Evolutionary conservation across 148 eudicot species (phyloP).

Genomic region (Dysphania ambrosioides): DNA sequence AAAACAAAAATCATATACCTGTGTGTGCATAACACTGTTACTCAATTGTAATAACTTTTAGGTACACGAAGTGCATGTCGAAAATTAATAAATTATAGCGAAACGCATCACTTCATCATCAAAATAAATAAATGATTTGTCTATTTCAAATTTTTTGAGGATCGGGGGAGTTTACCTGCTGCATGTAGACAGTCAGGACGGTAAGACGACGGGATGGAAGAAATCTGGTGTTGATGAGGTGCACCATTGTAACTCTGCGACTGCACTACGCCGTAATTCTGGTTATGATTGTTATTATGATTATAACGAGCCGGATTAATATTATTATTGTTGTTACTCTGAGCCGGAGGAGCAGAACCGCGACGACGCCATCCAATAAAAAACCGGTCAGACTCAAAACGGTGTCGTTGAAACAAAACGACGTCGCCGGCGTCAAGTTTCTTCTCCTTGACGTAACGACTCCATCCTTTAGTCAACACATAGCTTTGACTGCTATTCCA

Average conservation of each 20-base stretch:
- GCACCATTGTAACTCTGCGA: slow-evolving; percentile 11
- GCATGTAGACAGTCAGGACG: slow-evolving; percentile 45
- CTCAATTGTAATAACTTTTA: too few species aligned
- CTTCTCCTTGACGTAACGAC: slow-evolving; percentile 88
- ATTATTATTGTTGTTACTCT: not conserved
- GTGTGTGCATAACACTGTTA: too few species aligned
- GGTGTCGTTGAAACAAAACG: slow-evolving; percentile 61
- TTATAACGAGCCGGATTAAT: not conserved
- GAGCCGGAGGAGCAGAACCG: slow-evolving; percentile 12
- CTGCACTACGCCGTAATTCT: not conserved
- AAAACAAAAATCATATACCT: too few species aligned
- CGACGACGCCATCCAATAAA: slow-evolving; percentile 69
- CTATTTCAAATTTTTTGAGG: too few species aligned
- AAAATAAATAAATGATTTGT: too few species aligned
- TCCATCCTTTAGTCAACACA: slow-evolving; percentile 93
- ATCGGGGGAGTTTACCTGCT: slow-evolving; percentile 60
- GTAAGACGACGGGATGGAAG: slow-evolving; percentile 30
- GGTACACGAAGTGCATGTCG: too few species aligned
- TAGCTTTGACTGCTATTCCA: slow-evolving; percentile 98
- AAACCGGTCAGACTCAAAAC: slow-evolving; percentile 38
- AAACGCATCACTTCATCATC: too few species aligned
- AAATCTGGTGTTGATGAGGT: slow-evolving; percentile 14
- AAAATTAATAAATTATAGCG: too few species aligned
- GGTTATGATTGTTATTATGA: not conserved
- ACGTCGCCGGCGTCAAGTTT: slow-evolving; percentile 76